phyloP scores from a whole-genome alignment of 164 flowering plant species.

The Annona squamosa region DNA sequence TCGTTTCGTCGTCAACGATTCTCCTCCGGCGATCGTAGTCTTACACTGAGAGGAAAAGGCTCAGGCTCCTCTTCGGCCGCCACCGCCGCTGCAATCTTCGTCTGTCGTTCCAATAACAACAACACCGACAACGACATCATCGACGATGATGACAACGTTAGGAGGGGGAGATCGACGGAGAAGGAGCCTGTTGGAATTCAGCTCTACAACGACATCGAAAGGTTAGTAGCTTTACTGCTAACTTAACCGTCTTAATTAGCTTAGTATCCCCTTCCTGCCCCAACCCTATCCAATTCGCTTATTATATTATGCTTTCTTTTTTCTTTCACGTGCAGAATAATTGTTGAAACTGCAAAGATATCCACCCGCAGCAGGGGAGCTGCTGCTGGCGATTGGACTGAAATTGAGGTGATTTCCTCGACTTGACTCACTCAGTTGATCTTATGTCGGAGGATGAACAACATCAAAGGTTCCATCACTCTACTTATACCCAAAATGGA shows the following conservation, averaged over 20 bases:
- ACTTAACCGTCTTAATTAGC: not conserved
- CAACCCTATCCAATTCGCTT: not conserved
- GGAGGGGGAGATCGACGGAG: not conserved
- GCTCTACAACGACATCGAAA: slow-evolving; percentile 11
- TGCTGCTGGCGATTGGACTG: slow-evolving; percentile 56
- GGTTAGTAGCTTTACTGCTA: not conserved
- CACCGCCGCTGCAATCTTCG: not conserved
- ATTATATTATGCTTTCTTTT: not conserved
- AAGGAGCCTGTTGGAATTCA: slow-evolving; percentile 5
- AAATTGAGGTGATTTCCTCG: slow-evolving; percentile 51
- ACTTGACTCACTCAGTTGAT: not conserved
- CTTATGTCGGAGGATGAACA: not conserved
- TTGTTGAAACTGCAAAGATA: slow-evolving; percentile 62
- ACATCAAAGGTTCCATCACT: not conserved
- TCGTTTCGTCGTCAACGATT: no score
- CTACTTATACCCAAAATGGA: no score
- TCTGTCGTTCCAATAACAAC: not conserved
- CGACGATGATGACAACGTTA: not conserved
- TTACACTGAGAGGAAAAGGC: not conserved
- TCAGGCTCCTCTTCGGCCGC: not conserved
- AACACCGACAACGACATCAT: not conserved
- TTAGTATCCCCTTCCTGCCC: not conserved
- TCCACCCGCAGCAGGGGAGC: slow-evolving; percentile 45
- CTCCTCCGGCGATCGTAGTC: no score
- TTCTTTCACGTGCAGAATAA: slow-evolving; percentile 36